A percentile compares a stretch with the other conserved stretches of the same genome.
Conservation (phyloP, 1,284 basidiomycete species). For the Trichosporon sp. region DNA sequence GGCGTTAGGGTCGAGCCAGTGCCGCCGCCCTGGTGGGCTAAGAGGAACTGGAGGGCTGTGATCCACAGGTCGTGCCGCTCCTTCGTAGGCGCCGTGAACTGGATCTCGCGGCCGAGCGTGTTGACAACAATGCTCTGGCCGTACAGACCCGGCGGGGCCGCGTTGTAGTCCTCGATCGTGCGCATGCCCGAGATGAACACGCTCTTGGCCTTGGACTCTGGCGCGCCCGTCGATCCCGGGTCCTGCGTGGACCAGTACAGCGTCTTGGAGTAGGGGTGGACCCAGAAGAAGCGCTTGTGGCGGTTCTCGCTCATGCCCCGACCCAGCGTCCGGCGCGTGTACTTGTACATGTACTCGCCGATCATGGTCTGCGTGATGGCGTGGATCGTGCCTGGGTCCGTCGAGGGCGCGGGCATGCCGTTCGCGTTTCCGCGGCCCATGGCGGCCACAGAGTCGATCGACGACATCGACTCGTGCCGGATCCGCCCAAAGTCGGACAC, state of each 20-base stretch:
- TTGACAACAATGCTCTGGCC: conserved; percentile 89
- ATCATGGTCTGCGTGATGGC: conserved; percentile 99
- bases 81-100: conserved; percentile 88
- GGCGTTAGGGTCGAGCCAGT: background rate
- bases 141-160: conserved; percentile 85
- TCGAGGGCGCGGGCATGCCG: conserved; percentile 49
- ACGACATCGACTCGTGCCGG: conserved; percentile 38
- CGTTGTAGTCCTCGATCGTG: conserved; percentile 84
- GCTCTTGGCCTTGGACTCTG: conserved; percentile 92
- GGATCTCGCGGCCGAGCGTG: conserved; percentile 91
- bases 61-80: conserved; percentile 97
- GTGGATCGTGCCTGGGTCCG: conserved; percentile 82
- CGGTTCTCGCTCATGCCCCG: conserved; percentile 84
- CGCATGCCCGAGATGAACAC: conserved; percentile 94
- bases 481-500: conserved; percentile 20
- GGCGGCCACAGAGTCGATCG: conserved; percentile 30
- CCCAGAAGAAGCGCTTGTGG: conserved; percentile 97
- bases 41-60: conserved; percentile 51
- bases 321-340: conserved; percentile 84
- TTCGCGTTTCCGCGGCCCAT: background rate
- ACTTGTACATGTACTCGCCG: conserved; percentile 97
- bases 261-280: conserved; percentile 97
- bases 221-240: conserved; percentile 77
- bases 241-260: conserved; percentile 95
- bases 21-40: conserved; percentile 33